Evolutionary conservation across 371 early-diverging fungal species (phyloP), one percentile per base, ranked within the genome.

Genomic region (Choanephora cucurbitarum): DNA sequence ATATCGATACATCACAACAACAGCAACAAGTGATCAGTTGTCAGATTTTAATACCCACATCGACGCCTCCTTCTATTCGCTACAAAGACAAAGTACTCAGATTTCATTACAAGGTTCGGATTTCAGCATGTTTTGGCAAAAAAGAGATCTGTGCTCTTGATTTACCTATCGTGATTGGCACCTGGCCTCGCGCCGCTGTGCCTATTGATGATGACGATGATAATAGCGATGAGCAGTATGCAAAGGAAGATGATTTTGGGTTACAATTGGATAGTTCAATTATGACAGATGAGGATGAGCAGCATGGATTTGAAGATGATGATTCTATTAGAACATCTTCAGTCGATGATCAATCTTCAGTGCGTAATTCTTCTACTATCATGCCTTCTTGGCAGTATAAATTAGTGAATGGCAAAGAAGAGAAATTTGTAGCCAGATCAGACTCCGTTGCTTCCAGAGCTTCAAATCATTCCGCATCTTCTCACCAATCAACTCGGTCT

Each of bases 121-220:
- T 70, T 14, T 52, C 59, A 1, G 49, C 69, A 1, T 51, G 48
- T 18, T 52, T 71, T 33, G 45, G 50, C 0, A 44, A 53, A 0
- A 56, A 58, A 19, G 32, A 52, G 7, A 55, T 46, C 2, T 56
- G 44, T 28, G 43, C 33, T 9, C 23, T 73, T 11, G 78, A 77
- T 40, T 44, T 78, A 40, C 78, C 78, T 13, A 63, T 78, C 52
- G 62, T 70, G 7, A 52, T 78, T 21, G 78, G 78, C 22, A 78
- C 78, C 3, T 78, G 73, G 72, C 78, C 78, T 41, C 70, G 69
- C 32, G 75, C 78, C 0, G 57, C 62, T 14, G 60, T 78, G 31
- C 78, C 78, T 13, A 78, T 78, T 46, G 78, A 77, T 22, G 78
- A 78, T 34, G 78, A 78, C 21, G 70, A 72, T 21, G 78, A 72